Evolutionary conservation across 345 rosid genomes (phyloP), one percentile per base, ranked within the genome.

Genomic region (Cardiospermum halicacabum): DNA sequence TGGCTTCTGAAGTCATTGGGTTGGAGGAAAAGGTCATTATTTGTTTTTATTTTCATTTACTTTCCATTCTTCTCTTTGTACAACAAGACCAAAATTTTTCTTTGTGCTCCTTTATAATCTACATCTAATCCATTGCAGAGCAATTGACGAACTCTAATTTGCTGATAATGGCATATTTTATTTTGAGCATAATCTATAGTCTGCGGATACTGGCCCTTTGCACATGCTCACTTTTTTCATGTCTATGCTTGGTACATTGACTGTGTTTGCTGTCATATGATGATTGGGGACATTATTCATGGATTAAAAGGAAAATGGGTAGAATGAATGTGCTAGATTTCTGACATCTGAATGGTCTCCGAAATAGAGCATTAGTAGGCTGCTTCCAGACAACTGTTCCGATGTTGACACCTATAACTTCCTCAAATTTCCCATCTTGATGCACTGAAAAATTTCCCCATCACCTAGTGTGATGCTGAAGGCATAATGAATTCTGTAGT

Each of bases 1-100:
- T 91, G 77, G 98, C 99, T 70, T 82, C 98, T 56, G 99, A 95
- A 82, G 99, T 91, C 67, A 91, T 95, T 45, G 85, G 92, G 65
- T 86, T 95, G 81, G 99, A 95, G 82, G 99, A 95, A 80, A 95
- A 95, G 97, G 99, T 94, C 81, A 26, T 45, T 9, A 18, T 40
- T 47, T 66, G 43, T 43, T 59, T 15, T 60, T 28, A 19, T 28
- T 24, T 18, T 48, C n/a, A 31, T 53, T n/a, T 53, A 56, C 43
- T 30, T 37, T 45, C 62, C 45, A 11, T 12, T 13, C 22, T 10
- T 48, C 13, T 5, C 13, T 2, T 32, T 48, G 50, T 10, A 47
- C 5, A 36, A 31, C 13, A 8, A 34, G n/a, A 19, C 13, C 16
- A 0, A 30, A 11, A 39, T 21, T 1, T 21, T 7, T 50, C 10